phyloP scores from a whole-genome alignment of 306 rosid species.

The Betula pendula region DNA sequence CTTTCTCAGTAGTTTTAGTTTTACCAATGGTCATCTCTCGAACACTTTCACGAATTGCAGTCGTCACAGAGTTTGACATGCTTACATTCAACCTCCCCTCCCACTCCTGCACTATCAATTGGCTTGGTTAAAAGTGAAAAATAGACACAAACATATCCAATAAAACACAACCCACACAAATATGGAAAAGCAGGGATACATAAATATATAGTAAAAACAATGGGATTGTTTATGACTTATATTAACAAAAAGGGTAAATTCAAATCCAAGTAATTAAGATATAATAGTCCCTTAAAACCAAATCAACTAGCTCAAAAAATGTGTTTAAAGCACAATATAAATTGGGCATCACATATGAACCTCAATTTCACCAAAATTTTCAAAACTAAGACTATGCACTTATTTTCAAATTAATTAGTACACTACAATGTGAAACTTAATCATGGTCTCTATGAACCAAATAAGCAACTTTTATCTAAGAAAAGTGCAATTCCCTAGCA shows the following conservation, averaged over 20 bases:
- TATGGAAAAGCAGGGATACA: background rate
- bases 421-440: background rate
- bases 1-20: constrained; percentile 80
- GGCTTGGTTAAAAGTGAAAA: constrained; percentile 10
- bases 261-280: background rate
- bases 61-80: constrained; percentile 87
- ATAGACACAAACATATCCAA: background rate
- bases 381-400: background rate
- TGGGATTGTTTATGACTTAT: background rate
- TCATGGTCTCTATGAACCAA: background rate
- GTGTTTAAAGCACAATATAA: background rate
- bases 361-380: background rate
- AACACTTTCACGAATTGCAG: constrained; percentile 84
- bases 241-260: too few species aligned
- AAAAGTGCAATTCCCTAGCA: background rate
- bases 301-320: background rate
- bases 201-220: background rate
- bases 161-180: background rate
- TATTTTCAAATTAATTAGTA: background rate
- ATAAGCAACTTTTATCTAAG: background rate
- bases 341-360: background rate
- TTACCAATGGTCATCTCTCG: constrained; percentile 80
- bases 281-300: background rate
- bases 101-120: constrained; percentile 71
- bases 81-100: constrained; percentile 79